A percentile compares a stretch with the other conserved stretches of the same genome.
phyloP scores from a whole-genome alignment of 78 protist species.

The Speleostelium caveatum region DNA sequence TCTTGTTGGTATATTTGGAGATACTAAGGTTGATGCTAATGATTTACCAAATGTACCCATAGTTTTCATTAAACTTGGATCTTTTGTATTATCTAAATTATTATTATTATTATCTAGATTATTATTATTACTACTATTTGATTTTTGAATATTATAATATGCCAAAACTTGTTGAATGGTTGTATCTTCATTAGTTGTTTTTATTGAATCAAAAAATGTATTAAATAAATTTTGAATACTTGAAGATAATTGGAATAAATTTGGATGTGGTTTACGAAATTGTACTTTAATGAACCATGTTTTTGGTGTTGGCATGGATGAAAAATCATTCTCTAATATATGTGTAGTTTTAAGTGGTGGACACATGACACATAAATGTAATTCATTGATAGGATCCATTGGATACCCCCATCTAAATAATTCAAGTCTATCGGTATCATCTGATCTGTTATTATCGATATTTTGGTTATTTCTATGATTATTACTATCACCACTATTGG shows the following conservation, averaged over 20 bases:
- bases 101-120: constrained; percentile 11
- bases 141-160: constrained; percentile 28
- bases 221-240: constrained; percentile 35
- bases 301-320: constrained; percentile 41
- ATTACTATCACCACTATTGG: neutral
- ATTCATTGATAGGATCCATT: constrained; percentile 71
- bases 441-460: neutral
- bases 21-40: constrained; percentile 28
- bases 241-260: constrained; percentile 27
- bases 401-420: constrained; percentile 77
- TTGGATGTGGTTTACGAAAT: constrained; percentile 48
- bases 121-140: neutral
- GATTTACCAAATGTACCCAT: constrained; percentile 50
- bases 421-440: neutral
- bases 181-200: neutral
- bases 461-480: neutral
- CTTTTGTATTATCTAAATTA: neutral
- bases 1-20: constrained; percentile 55
- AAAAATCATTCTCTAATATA: constrained; percentile 46
- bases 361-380: constrained; percentile 62
- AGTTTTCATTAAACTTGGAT: constrained; percentile 10
- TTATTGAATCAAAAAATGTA: constrained; percentile 22
- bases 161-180: constrained; percentile 25
- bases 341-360: constrained; percentile 65
- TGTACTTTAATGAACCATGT: constrained; percentile 61